Conservation (phyloP, 1,284 basidiomycete genomes). For the Puccinia triticina region DNA sequence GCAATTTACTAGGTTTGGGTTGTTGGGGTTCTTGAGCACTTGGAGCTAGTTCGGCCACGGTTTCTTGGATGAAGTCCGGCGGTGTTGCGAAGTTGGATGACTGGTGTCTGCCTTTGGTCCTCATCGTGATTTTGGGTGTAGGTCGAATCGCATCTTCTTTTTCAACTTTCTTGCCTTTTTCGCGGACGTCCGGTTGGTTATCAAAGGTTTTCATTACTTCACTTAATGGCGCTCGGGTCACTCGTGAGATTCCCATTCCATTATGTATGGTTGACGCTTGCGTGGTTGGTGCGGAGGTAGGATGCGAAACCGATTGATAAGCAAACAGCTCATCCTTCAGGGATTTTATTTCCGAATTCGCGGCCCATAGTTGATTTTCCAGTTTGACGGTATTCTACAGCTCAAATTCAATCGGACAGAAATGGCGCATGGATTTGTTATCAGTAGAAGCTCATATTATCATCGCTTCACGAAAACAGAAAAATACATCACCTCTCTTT, state of each 20-base stretch:
- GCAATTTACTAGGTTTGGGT: background rate
- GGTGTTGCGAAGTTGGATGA: constrained; percentile 6
- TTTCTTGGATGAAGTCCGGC: background rate
- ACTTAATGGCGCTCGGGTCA: constrained; percentile 21
- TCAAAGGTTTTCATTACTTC: constrained; percentile 32
- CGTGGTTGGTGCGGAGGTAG: background rate
- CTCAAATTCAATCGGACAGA: background rate
- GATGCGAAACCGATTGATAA: constrained; percentile 35
- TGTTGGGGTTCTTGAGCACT: background rate
- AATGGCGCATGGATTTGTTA: background rate
- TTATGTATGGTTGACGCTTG: constrained; percentile 22
- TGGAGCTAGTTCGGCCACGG: background rate
- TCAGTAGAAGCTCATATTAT: background rate
- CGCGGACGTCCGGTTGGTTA: background rate
- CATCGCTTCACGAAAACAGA: background rate
- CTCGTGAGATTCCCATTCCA: constrained; percentile 21
- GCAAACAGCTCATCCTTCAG: constrained; percentile 40
- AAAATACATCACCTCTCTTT: constrained; percentile 29
- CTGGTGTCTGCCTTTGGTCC: constrained; percentile 5
- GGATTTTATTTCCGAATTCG: constrained; percentile 21
- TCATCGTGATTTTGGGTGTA: background rate
- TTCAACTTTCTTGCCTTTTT: background rate
- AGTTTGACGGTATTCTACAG: constrained; percentile 39
- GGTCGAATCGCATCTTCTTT: background rate
- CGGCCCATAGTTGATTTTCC: constrained; percentile 38